A percentile compares a stretch with the other conserved stretches of the same genome.
Conservation (phyloP, 345 rosid genomes). For the Theobroma cacao region DNA sequence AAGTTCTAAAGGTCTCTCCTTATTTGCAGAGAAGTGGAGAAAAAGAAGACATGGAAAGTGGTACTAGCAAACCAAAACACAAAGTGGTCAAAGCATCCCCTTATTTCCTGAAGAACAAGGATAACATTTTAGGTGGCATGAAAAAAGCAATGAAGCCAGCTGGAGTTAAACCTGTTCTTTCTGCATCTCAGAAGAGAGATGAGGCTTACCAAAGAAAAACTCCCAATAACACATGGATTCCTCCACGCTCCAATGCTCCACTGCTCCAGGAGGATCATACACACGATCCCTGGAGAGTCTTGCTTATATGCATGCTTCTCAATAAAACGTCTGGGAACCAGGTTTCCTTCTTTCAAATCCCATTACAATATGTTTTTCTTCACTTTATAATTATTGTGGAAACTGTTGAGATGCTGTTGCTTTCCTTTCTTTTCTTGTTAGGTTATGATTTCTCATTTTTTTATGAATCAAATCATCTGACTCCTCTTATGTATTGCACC, state of each 20-base stretch:
- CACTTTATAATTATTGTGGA: neutral
- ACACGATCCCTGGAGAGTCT: slow-evolving; percentile 66
- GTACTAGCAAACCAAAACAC: neutral
- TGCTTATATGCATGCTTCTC: slow-evolving; percentile 75
- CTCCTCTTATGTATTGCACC: neutral
- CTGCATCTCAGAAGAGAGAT: slow-evolving; percentile 38
- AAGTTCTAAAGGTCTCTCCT: slow-evolving; percentile 11
- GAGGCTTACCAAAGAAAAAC: slow-evolving; percentile 55
- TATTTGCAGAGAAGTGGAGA: slow-evolving; percentile 1
- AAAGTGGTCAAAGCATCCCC: slow-evolving; percentile 31
- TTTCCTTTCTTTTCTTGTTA: neutral
- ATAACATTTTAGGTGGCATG: neutral
- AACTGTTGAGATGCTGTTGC: neutral
- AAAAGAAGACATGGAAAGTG: neutral
- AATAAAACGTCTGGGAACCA: slow-evolving; percentile 58
- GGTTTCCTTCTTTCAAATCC: slow-evolving; percentile 29
- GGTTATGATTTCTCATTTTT: neutral
- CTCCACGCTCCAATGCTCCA: slow-evolving; percentile 45
- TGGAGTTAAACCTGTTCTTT: slow-evolving; percentile 23
- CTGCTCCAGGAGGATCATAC: slow-evolving; percentile 64
- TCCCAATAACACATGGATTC: slow-evolving; percentile 48
- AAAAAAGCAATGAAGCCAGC: slow-evolving; percentile 11
- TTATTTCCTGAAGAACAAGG: slow-evolving; percentile 22
- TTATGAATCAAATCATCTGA: neutral
- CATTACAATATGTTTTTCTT: neutral